Percentiles rank a stretch among this genome's conserved stretches.
These are phyloP conservation scores for Fusarium anguioides DNA, from an alignment of 2,329 filamentous ascomycete species.

Conservation along the genomic window DNA sequence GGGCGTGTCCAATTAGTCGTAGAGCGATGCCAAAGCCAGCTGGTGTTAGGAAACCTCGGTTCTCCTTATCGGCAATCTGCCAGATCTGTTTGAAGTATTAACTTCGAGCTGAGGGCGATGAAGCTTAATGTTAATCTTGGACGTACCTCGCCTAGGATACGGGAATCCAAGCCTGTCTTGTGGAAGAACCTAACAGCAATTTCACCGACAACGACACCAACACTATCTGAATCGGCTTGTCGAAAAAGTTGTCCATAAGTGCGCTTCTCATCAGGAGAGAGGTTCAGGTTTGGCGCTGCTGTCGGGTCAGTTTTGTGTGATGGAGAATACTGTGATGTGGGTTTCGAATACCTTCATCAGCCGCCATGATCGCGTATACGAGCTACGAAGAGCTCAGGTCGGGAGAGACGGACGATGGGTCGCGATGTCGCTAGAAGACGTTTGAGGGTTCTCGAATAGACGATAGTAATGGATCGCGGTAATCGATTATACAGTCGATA, in stretches of 20 bases:
- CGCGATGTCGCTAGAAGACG: slow-evolving; percentile 27
- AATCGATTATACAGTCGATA: slow-evolving; percentile 7
- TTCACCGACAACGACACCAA: slow-evolving; percentile 95
- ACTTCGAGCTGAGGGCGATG: not conserved
- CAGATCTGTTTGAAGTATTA: slow-evolving; percentile 76
- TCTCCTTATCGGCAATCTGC: slow-evolving; percentile 98
- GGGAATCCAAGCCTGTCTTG: slow-evolving; percentile 88
- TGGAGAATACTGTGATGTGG: not conserved
- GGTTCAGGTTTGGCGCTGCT: slow-evolving; percentile 79
- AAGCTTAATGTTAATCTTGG: not conserved
- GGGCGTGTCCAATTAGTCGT: slow-evolving; percentile 94
- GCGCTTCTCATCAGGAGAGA: slow-evolving; percentile 91
- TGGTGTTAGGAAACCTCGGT: slow-evolving; percentile 91
- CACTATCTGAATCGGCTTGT: slow-evolving; percentile 89
- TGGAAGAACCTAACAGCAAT: slow-evolving; percentile 98
- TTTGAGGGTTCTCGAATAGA: slow-evolving; percentile 4
- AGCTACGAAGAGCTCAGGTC: slow-evolving; percentile 43
- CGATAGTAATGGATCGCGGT: not conserved
- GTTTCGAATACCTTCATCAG: slow-evolving; percentile 41
- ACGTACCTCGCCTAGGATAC: slow-evolving; percentile 86
- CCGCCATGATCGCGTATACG: slow-evolving; percentile 47
- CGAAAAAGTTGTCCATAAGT: slow-evolving; percentile 93
- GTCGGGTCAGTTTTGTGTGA: slow-evolving; percentile 29
- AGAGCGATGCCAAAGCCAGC: slow-evolving; percentile 93
- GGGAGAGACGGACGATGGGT: slow-evolving; percentile 32